Base-by-base conservation (phyloP, 805 yeast genomes). In the Torulaspora franciscae region DNA sequence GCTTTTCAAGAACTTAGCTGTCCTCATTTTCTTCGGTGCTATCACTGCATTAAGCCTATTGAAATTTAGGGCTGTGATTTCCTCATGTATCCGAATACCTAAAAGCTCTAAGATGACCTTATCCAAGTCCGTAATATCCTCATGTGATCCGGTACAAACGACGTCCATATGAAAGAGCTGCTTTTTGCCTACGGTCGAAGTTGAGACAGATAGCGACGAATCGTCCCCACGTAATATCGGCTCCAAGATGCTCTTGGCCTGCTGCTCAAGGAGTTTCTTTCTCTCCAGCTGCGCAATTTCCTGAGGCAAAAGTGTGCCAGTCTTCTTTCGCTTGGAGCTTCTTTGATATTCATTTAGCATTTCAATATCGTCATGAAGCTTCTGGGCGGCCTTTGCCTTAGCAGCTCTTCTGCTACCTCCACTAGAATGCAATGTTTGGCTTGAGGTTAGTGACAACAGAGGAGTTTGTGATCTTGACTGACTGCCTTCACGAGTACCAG, bases 1-100 rank as follows among this genome's bases (percentile, higher is more conserved):
- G 15, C 89, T 79, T 34, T 76, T 75, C 43, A 91, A 71, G 57
- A 91, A 90, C 65, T 91, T 93, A 46, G 85, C 95, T 0, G 98
- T 91, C 52, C 97, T 71, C 55, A 85, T 60, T n/a, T 84, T 72
- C 48, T 79, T 79, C 1, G 97, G 96, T 0, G 97, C 90, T 8
- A 90, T 77, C 8, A 85, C 65, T 0, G 77, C 64, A 55, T 79
- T 76, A 35, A 72, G 62, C 37, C 70, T 71, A 9, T n/a, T 11
- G 7, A 39, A 10, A 28, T 48, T 48, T 22, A 34, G 34, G 11
- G 15, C 28, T 7, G 48, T 44, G 10, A 45, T 45, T 49, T 66
- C 67, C 10, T 62, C 59, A 6, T 65, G 62, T 6, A 85, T 65
- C 22, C 66, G 65, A 25, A 90, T 75, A 0, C 95, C 95, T 8